These are phyloP conservation scores for Pseudoturritis turrita DNA, from an alignment of 345 rosid genomes.

Conservation along the genomic window DNA sequence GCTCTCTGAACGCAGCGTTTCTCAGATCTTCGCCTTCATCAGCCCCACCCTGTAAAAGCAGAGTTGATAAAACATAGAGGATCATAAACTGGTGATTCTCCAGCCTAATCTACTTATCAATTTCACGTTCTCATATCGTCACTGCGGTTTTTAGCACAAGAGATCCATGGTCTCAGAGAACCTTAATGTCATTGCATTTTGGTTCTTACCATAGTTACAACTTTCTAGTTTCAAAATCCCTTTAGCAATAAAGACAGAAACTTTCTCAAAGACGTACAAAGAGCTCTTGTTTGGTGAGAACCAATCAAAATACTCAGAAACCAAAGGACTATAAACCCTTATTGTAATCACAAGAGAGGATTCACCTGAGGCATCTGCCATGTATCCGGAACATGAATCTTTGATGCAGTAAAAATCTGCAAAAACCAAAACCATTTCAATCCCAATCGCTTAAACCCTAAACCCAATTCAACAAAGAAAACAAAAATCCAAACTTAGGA, in stretches of 20 bases:
- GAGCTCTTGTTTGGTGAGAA: neutral
- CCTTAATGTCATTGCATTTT: neutral
- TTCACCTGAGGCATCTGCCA: slow-evolving; percentile 90
- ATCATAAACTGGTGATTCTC: neutral
- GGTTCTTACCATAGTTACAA: neutral
- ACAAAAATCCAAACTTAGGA: neutral
- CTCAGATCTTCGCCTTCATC: slow-evolving; percentile 66
- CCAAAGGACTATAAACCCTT: neutral
- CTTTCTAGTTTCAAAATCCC: neutral
- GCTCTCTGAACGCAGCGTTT: slow-evolving; percentile 63
- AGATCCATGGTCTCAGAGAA: neutral
- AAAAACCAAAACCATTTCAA: slow-evolving; percentile 15
- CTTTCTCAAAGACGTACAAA: neutral
- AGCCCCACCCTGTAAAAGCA: slow-evolving; percentile 55
- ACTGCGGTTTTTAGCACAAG: neutral
- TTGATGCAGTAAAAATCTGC: slow-evolving; percentile 66
- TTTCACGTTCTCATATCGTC: neutral
- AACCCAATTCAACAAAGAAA: neutral
- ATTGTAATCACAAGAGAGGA: slow-evolving; percentile 2
- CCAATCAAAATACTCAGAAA: too few relatives aligned
- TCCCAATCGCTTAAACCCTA: neutral
- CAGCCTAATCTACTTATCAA: neutral
- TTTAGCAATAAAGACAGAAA: neutral
- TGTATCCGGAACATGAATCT: slow-evolving; percentile 59
- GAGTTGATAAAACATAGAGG: neutral